Evolutionary conservation across 768 basidiomycete genomes (phyloP).

Genomic region (Boletus pseudo-olivaceus): DNA sequence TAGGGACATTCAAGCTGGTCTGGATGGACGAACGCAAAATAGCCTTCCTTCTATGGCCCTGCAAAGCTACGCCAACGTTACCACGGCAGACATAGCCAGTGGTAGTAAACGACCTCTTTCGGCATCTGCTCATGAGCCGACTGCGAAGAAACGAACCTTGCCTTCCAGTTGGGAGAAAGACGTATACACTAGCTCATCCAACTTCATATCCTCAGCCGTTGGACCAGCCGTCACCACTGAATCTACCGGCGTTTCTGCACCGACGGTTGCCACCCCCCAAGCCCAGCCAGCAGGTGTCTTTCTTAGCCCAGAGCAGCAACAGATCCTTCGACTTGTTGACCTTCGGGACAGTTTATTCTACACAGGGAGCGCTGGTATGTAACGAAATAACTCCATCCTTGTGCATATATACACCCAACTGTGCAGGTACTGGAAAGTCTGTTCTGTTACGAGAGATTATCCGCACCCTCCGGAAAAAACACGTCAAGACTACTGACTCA

Average conservation of each 20-base stretch:
- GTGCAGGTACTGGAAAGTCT: constrained; percentile 90
- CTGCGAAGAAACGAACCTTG: constrained; percentile 54
- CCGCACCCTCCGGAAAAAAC: constrained; percentile 56
- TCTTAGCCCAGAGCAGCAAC: constrained; percentile 82
- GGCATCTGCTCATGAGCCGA: constrained; percentile 19
- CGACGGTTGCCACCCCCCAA: constrained; percentile 3
- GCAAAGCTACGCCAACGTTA: constrained; percentile 11
- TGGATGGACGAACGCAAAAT: constrained; percentile 38
- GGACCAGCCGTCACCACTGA: constrained; percentile 9
- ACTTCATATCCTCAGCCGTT: constrained; percentile 25
- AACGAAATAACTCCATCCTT: constrained; percentile 3
- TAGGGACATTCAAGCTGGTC: constrained; percentile 56
- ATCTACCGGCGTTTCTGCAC: constrained; percentile 1
- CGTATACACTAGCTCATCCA: constrained; percentile 36
- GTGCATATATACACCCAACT: constrained; percentile 14
- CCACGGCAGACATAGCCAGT: constrained; percentile 18
- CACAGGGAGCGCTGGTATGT: constrained; percentile 92
- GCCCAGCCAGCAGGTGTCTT: constrained; percentile 42
- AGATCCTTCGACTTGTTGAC: constrained; percentile 76
- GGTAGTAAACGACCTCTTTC: constrained; percentile 34
- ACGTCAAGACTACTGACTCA: constrained; percentile 55
- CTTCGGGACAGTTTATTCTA: constrained; percentile 82
- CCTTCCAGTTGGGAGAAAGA: constrained; percentile 48
- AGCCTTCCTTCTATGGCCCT: constrained; percentile 16
- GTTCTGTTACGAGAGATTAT: constrained; percentile 93